Percentiles rank a stretch among this genome's conserved stretches.
Evolutionary conservation across 352 stramenopile genomes (phyloP).

Genomic region (Stramenopiles sp.): DNA sequence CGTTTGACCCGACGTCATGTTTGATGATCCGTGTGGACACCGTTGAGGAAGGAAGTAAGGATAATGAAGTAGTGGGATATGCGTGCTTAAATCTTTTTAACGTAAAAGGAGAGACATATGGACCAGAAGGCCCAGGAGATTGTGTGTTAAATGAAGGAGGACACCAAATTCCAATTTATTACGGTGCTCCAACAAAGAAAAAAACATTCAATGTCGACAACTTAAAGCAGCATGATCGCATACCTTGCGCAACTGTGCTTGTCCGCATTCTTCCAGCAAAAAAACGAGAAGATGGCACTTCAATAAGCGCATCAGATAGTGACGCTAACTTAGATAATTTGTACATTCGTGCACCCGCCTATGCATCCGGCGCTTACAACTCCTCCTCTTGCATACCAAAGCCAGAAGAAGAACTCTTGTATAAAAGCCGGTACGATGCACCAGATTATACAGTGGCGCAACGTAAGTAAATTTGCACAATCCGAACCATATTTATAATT

Average conservation of each 20-base stretch:
- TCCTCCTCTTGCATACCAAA: not conserved
- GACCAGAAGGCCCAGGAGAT: not conserved
- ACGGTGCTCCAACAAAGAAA: not conserved
- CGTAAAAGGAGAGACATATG: not conserved
- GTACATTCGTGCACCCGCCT: not conserved
- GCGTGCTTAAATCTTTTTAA: not conserved
- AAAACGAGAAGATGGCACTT: not conserved
- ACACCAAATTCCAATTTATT: slow-evolving; percentile 1
- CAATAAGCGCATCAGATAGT: not conserved
- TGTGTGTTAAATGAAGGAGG: not conserved
- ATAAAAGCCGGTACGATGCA: not conserved
- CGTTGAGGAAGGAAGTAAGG: not conserved
- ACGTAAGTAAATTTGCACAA: not conserved
- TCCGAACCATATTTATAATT: not conserved
- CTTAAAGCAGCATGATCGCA: not conserved
- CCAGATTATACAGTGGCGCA: not conserved
- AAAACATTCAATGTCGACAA: not conserved
- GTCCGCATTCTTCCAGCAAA: not conserved
- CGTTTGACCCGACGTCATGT: not conserved
- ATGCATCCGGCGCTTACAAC: not conserved
- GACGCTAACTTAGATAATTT: not conserved
- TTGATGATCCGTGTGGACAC: not conserved
- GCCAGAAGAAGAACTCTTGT: not conserved
- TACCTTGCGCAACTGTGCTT: not conserved
- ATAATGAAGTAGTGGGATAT: not conserved